Conservation (phyloP, 2,329 filamentous ascomycete genomes). For the Madurella fahalii region DNA sequence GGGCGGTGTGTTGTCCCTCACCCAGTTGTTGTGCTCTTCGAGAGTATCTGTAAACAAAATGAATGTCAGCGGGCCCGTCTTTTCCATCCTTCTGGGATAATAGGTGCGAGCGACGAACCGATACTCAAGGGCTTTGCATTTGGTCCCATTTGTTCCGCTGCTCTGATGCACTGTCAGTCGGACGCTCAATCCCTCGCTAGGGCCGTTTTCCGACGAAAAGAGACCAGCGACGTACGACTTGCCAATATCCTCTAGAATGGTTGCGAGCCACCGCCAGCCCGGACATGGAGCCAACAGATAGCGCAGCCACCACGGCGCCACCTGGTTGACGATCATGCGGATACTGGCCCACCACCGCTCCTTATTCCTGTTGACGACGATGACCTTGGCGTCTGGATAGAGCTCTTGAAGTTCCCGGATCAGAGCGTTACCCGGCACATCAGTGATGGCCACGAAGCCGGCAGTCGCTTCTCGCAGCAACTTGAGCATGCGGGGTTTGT, state of each 20-base stretch:
- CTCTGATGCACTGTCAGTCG: too few species aligned
- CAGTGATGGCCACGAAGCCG: slow-evolving; percentile 40
- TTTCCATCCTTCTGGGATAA: not conserved
- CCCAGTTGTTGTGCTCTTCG: not conserved
- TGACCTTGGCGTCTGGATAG: slow-evolving; percentile 42
- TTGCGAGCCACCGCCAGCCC: not conserved
- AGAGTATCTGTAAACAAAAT: not conserved
- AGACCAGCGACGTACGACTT: too few species aligned
- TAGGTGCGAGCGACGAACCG: not conserved
- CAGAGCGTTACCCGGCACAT: slow-evolving; percentile 36
- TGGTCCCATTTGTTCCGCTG: too few species aligned
- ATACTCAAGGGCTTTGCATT: too few species aligned
- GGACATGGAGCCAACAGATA: not conserved
- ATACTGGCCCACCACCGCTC: slow-evolving; percentile 31
- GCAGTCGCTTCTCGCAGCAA: slow-evolving; percentile 29
- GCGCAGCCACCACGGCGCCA: not conserved
- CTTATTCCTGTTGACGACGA: slow-evolving; percentile 34
- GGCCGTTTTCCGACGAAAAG: too few species aligned
- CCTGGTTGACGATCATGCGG: slow-evolving; percentile 2
- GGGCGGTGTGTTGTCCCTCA: slow-evolving; percentile 20
- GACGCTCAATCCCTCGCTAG: not conserved
- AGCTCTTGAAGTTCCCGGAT: slow-evolving; percentile 40
- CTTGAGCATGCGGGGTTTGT: slow-evolving; percentile 3
- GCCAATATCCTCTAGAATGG: not conserved
- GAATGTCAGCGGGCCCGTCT: not conserved